phyloP scores from a whole-genome alignment of 2,329 filamentous ascomycete species.

The Colletotrichum simmondsii region DNA sequence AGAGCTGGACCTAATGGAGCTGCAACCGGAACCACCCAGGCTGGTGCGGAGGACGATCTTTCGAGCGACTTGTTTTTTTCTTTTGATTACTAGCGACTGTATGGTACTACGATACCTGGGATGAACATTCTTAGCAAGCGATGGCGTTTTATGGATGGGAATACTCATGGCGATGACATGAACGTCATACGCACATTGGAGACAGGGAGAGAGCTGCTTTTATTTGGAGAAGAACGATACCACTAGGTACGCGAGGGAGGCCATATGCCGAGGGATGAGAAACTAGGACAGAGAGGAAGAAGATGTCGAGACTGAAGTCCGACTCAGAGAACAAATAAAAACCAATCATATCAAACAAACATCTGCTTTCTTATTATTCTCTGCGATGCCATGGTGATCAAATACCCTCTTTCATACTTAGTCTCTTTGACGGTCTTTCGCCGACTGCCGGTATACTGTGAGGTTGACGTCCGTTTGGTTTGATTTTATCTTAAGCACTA shows the following conservation, averaged over 20 bases:
- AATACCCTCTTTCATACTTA: background rate
- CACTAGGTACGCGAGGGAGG: conserved; percentile 8
- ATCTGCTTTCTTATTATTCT: background rate
- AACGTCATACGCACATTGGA: background rate
- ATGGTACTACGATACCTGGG: conserved; percentile 23
- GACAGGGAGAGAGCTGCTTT: background rate
- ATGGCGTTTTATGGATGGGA: conserved; percentile 23
- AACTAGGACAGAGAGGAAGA: background rate
- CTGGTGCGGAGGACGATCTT: background rate
- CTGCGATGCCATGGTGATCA: background rate
- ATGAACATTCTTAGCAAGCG: conserved; percentile 16
- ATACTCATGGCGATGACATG: conserved; percentile 8
- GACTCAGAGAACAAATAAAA: background rate
- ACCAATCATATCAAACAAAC: background rate
- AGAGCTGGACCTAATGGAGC: conserved; percentile 19
- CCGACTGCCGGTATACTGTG: too few species aligned
- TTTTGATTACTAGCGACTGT: conserved; percentile 2
- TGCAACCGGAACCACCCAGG: conserved; percentile 20
- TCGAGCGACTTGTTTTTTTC: background rate
- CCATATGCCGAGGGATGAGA: conserved; percentile 1
- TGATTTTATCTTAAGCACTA: too few species aligned
- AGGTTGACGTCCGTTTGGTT: too few species aligned
- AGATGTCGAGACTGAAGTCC: background rate
- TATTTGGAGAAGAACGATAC: conserved; percentile 10
- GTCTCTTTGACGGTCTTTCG: too few species aligned